phyloP scores from a whole-genome alignment of 805 yeast genomes.

The Lipomyces yamadae region DNA sequence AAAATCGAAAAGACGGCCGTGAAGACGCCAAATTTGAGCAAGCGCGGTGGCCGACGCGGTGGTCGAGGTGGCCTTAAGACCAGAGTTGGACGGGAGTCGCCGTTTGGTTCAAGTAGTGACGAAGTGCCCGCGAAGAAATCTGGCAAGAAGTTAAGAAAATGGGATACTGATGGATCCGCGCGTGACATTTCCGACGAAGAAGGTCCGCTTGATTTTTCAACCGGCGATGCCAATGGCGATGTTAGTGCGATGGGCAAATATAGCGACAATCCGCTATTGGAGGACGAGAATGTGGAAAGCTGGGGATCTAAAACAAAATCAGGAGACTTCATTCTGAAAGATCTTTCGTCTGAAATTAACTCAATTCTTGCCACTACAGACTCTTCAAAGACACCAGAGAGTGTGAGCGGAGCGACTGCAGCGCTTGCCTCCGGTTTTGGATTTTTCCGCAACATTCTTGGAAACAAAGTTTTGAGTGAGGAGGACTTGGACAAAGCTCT shows the following conservation, averaged over 20 bases:
- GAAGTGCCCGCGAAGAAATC: constrained; percentile 32
- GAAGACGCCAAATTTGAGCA: constrained; percentile 11
- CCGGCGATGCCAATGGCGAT: constrained; percentile 38
- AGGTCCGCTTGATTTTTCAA: constrained; percentile 62
- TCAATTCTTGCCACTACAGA: constrained; percentile 46
- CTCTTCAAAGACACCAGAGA: constrained; percentile 14
- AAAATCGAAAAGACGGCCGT: not conserved
- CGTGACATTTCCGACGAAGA: constrained; percentile 52
- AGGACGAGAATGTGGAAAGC: constrained; percentile 37
- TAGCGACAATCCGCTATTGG: constrained; percentile 41
- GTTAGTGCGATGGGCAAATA: constrained; percentile 37
- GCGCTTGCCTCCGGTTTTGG: constrained; percentile 52
- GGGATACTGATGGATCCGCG: constrained; percentile 67
- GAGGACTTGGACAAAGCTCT: constrained; percentile 70
- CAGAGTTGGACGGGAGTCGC: not conserved
- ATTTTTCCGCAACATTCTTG: constrained; percentile 64
- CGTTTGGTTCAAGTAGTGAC: constrained; percentile 3
- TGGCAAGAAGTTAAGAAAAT: constrained; percentile 55
- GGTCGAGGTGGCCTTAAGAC: constrained; percentile 9
- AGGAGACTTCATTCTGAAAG: constrained; percentile 71
- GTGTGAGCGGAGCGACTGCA: constrained; percentile 34
- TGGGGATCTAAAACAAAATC: constrained; percentile 53
- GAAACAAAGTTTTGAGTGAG: constrained; percentile 68
- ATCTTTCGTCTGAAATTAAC: constrained; percentile 60
- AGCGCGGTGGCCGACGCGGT: constrained; percentile 27